Evolutionary conservation across 1,284 basidiomycete genomes (phyloP), one percentile per base, ranked within the genome.

Genomic region (Malassezia brasiliensis): DNA sequence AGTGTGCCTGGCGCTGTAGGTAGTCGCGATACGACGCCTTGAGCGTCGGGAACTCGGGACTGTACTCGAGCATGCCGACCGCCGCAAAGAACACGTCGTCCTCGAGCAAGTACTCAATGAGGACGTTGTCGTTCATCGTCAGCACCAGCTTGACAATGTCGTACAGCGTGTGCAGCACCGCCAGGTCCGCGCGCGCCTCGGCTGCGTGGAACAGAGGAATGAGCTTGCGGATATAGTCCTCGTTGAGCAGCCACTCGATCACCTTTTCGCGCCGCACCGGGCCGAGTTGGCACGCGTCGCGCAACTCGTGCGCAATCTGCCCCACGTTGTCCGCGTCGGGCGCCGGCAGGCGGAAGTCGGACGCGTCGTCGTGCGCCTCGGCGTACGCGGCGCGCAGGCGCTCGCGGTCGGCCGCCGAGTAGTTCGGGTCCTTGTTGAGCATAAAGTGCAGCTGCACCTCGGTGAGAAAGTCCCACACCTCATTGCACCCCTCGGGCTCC

Each of bases 11-110:
- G 63, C 87, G 81, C 39, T 83, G 80, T 39, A 96, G 83, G 74
- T 94, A 94, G 55, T 91, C 84, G 47, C 93, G 89, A 74, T 96
- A 98, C 64, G 90, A 89, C 42, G 93, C 94, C 77, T 96, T 96
- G 77, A 93, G 83, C 14, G 79, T 80, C 10, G 93, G 93, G 74
- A 93, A 96, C 67, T 96, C 93, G 58, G 93, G 91, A 70, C 96
- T 93, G 76, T 98, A 98, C 80, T 99, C 93, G 61, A 99, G 83
- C 81, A 98, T 94, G 52, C 91, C 90, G 28, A 93, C 83, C 31
- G 96, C 88, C 51, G 88, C 89, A 63, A 87, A 81, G 76, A 96
- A 96, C 54, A 91, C 79, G 42, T 93, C 87, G 68, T 98, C 93
- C 59, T 89, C 85, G 36, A 98, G 80, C 63, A 98, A 87, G 74